Evolutionary conservation across 768 basidiomycete genomes (phyloP).

Genomic region (Suillus placidus): DNA sequence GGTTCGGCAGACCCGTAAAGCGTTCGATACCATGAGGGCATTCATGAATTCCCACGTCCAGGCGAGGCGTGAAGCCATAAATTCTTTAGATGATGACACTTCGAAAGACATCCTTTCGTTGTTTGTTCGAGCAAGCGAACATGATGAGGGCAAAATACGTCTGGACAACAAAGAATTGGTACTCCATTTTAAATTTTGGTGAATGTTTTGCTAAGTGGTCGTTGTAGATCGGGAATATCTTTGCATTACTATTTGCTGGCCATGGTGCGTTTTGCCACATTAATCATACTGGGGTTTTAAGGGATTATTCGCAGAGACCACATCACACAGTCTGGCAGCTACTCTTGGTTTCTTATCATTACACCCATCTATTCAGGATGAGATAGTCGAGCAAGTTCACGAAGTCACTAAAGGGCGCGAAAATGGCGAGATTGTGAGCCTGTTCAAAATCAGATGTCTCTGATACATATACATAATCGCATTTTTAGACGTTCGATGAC

Average conservation of each 20-base stretch:
- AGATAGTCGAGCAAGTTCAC: conserved; percentile 33
- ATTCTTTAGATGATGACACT: conserved; percentile 11
- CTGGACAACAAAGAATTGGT: conserved; percentile 25
- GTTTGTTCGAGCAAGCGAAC: conserved; percentile 24
- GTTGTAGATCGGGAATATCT: conserved; percentile 57
- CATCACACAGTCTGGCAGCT: conserved; percentile 35
- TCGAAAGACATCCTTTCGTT: conserved; percentile 26
- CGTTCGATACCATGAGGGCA: conserved; percentile 24
- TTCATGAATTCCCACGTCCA: conserved; percentile 23
- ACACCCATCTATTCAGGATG: conserved; percentile 34
- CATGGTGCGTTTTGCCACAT: conserved; percentile 43
- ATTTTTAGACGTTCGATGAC: conserved; percentile 24
- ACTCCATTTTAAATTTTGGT: not conserved
- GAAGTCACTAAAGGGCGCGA: conserved; percentile 27
- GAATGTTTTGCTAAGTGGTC: not conserved
- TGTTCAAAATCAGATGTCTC: not conserved
- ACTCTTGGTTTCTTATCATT: conserved; percentile 35
- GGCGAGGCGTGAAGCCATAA: conserved; percentile 15
- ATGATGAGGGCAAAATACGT: conserved; percentile 18
- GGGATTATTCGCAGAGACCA: conserved; percentile 31
- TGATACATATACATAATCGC: not conserved
- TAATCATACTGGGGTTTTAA: not conserved
- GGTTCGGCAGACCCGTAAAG: conserved; percentile 23
- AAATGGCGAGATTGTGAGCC: conserved; percentile 19
- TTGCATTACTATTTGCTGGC: conserved; percentile 57